Evolutionary conservation across 2,329 filamentous ascomycete genomes (phyloP), one percentile per base, ranked within the genome.

Genomic region (Mycosphaerelloides madeirae): DNA sequence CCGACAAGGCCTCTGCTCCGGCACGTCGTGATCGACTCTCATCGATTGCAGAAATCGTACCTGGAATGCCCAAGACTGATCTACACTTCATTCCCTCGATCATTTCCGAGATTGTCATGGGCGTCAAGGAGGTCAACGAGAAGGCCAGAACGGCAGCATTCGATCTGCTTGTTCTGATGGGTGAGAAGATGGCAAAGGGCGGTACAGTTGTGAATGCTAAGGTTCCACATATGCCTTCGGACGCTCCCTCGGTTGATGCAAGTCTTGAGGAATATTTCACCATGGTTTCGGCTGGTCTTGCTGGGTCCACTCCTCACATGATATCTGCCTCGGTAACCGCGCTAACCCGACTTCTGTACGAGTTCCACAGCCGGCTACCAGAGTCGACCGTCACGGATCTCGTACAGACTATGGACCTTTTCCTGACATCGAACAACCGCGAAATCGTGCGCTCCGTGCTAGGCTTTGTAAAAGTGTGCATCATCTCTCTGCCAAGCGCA

Each of bases 41-140:
- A 4, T 90, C 93, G 3, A 84, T 97, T 37, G 73, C 84, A 20
- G 84, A 88, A 44, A 76, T 97, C 39, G 76, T 97, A 15, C 83
- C 87, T 8, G 84, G 85, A 59, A 75, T 96, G 5, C 86, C 90
- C 12, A 74, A 80, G 35, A 76, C 77, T 12, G 86, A 88, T 32
- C 80, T 98, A 22, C 87, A 96, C 66, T 97, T 98, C 68, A 91
- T 98, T 49, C 90, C 93, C 1, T 81, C 87, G 1, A 81, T 96
- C 36, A 77, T 98, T 5, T 89, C 89, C 3, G 93, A 98, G 69
- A 88, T 97, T 28, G 90, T 98, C 41, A 89, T 98, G 51, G 87
- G 87, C 50, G 94, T 89, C 69, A 98, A 98, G 68, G 93, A 98
- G 70, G 88, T 93, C 61, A 98, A 98, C 62, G 93, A 98, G 67